Percentiles rank a stretch among this genome's conserved stretches.
These are phyloP conservation scores for Taxawa tesnikishii DNA, from an alignment of 2,329 filamentous ascomycete species.

Conservation along the genomic window DNA sequence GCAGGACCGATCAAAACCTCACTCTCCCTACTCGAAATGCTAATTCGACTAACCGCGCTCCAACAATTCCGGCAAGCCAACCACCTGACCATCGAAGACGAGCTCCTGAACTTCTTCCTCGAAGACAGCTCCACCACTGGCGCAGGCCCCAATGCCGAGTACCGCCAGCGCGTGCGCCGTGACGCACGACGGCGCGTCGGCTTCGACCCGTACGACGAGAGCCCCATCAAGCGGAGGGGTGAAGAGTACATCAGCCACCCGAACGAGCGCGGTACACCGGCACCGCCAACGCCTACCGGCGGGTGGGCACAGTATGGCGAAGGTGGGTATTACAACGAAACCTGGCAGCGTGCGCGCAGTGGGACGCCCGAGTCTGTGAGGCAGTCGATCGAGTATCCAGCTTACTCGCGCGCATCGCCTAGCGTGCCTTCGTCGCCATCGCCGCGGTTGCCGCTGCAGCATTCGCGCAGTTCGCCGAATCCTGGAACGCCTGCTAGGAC, in stretches of 20 bases:
- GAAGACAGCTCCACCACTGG: conserved; percentile 55
- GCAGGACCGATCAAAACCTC: conserved; percentile 45
- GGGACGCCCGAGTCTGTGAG: background rate
- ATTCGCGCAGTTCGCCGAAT: background rate
- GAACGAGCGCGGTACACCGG: conserved; percentile 1
- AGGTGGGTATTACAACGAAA: background rate
- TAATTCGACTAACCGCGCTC: conserved; percentile 72
- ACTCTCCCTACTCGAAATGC: conserved; percentile 74
- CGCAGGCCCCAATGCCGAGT: conserved; percentile 48
- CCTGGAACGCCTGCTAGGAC: background rate
- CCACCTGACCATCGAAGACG: conserved; percentile 80
- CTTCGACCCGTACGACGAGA: conserved; percentile 62
- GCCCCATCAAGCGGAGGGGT: conserved; percentile 51
- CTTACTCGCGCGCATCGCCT: background rate
- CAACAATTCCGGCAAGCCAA: conserved; percentile 88
- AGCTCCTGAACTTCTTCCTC: conserved; percentile 80
- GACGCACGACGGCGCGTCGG: conserved; percentile 52
- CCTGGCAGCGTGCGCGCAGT: background rate
- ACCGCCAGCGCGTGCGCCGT: conserved; percentile 45
- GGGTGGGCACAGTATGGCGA: conserved; percentile 1
- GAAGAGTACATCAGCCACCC: conserved; percentile 50
- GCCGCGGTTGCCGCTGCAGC: conserved; percentile 8
- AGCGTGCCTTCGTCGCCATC: conserved; percentile 13
- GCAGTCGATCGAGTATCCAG: conserved; percentile 2
- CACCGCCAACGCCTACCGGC: background rate